Percentiles rank a stretch among this genome's conserved stretches.
Evolutionary conservation across 768 basidiomycete species (phyloP).

Genomic region (Exsudoporus frostii): DNA sequence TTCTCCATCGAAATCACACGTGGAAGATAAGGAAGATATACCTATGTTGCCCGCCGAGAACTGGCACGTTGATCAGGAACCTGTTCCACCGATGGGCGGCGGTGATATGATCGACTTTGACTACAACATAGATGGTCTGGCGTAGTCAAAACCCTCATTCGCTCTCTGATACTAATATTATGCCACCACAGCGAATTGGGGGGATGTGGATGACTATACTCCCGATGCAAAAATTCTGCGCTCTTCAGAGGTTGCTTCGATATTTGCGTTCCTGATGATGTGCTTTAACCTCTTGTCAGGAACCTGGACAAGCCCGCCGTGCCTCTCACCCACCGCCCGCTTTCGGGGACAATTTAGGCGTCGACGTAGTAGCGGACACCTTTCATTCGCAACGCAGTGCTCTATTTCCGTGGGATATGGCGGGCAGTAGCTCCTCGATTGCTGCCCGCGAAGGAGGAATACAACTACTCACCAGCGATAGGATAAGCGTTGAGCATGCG

Average conservation of each 20-base stretch:
- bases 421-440: constrained; percentile 60
- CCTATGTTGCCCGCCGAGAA: constrained; percentile 4
- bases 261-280: background rate
- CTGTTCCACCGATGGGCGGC: constrained; percentile 1
- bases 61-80: constrained; percentile 12
- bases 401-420: constrained; percentile 83
- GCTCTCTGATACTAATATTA: constrained; percentile 6
- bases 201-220: constrained; percentile 13
- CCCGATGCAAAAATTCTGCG: constrained; percentile 30
- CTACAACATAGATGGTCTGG: constrained; percentile 24
- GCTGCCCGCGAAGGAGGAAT: constrained; percentile 35
- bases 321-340: constrained; percentile 55
- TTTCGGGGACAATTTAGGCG: constrained; percentile 47
- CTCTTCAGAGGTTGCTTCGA: constrained; percentile 60
- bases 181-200: constrained; percentile 24
- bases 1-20: background rate
- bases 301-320: constrained; percentile 83
- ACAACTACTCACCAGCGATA: constrained; percentile 38
- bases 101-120: constrained; percentile 23
- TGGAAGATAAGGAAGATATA: background rate
- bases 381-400: constrained; percentile 62
- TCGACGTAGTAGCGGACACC: constrained; percentile 40
- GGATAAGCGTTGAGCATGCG: constrained; percentile 47
- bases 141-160: background rate
- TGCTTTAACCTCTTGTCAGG: constrained; percentile 42